Evolutionary conservation across 1,284 basidiomycete species (phyloP).

Genomic region (Rhodotorula mucilaginosa): DNA sequence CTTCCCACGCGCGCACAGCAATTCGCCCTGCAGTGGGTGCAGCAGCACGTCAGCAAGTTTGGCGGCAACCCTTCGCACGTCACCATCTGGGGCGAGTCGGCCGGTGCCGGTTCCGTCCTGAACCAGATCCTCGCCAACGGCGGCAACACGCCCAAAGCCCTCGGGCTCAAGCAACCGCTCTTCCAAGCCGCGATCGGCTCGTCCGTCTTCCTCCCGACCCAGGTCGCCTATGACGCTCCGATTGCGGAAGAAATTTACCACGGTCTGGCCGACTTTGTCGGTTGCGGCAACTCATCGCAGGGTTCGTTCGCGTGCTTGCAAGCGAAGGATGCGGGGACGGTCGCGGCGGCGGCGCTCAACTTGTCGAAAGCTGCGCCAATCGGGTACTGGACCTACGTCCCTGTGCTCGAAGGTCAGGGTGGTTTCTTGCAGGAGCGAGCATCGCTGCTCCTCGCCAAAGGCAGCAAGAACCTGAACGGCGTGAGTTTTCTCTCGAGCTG

Average conservation of each 20-base stretch:
- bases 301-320: not conserved
- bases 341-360: not conserved
- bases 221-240: not conserved
- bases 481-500: not conserved
- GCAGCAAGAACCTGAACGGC: not conserved
- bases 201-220: slow-evolving; percentile 3
- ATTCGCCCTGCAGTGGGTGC: slow-evolving; percentile 35
- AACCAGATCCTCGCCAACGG: slow-evolving; percentile 12
- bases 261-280: not conserved
- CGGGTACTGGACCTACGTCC: not conserved
- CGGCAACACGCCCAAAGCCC: slow-evolving; percentile 7
- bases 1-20: slow-evolving; percentile 36
- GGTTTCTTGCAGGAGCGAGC: not conserved
- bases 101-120: not conserved
- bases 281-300: not conserved
- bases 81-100: slow-evolving; percentile 2
- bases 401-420: not conserved
- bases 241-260: not conserved
- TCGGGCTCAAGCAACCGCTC: slow-evolving; percentile 2
- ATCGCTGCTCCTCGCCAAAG: not conserved
- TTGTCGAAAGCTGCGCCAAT: not conserved
- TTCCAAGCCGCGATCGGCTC: slow-evolving; percentile 6
- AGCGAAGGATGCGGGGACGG: not conserved
- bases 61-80: slow-evolving; percentile 3
- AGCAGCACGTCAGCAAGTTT: slow-evolving; percentile 1